Base-by-base conservation (phyloP, 495 filamentous ascomycete species). In the Xanthoparmelia taractica region DNA sequence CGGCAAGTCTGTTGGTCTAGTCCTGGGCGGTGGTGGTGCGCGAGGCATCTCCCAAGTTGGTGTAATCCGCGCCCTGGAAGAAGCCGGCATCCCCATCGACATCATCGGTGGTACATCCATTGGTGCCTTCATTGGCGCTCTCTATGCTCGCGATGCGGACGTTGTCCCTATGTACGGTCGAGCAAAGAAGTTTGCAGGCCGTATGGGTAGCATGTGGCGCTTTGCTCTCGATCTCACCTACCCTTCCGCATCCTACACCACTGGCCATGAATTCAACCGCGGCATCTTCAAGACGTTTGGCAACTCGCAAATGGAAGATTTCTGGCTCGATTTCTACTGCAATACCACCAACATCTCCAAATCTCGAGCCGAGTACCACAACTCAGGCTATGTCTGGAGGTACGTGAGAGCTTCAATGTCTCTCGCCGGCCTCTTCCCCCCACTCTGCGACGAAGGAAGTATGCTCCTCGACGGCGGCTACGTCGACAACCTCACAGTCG, bases 281-380 rank as follows among this genome's bases (percentile, higher is more conserved):
- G 95, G 95, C 15, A 97, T 98, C 70, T 98, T 97, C 83, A 97
- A 97, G 75, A 91, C 94, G 0, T 96, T 98, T 73, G 93, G 91
- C 12, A 89, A 96, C 65, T 87, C 88, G 43, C 94, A 97, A 73
- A 97, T 98, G 60, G 94, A 98, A 75, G 95, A 97, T 72, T 97
- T 97, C 72, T 97, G 94, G 94, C 83, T 98, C 20, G 91, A 96
- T 64, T 98, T 92, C 75, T 98, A 97, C 79, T 97, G 95, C 80
- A 98, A 98, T 73, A 97, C 92, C 0, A 97, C 95, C 33, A 97
- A 96, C 69, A 97, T 98, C 76, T 90, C 85, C 76, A 92, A 92
- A 69, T 91, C 86, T 43, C 84, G 92, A 11, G 83, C 84, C 5
- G 92, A 97, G 71, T 90, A 92, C 73, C 94, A 98, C 75, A 96